Percentiles rank a stretch among this genome's conserved stretches.
phyloP scores from a whole-genome alignment of 2,329 filamentous ascomycete genomes.

The Hypoxylon sp. region DNA sequence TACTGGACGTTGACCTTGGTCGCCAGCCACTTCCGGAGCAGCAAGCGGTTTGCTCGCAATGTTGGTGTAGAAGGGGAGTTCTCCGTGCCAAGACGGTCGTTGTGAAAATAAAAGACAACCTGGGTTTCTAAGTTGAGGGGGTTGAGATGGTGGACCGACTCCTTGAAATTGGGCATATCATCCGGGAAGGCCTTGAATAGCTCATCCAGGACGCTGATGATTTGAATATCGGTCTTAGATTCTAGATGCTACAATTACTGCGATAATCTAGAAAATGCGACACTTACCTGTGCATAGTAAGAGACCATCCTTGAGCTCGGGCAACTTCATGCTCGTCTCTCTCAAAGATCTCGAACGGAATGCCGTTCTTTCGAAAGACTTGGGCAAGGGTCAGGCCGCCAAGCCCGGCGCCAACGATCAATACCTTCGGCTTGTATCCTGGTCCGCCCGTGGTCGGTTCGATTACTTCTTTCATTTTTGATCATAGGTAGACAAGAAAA shows the following conservation, averaged over 20 bases:
- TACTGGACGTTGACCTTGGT: constrained; percentile 41
- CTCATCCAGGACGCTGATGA: constrained; percentile 33
- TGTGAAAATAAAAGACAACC: constrained; percentile 35
- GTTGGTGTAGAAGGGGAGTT: constrained; percentile 30
- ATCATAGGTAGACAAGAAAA: constrained; percentile 4
- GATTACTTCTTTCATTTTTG: constrained; percentile 32
- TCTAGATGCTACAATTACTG: neutral
- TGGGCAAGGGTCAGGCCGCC: constrained; percentile 43
- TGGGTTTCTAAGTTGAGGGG: constrained; percentile 33
- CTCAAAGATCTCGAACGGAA: constrained; percentile 44
- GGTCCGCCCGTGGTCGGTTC: constrained; percentile 26
- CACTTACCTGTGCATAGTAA: constrained; percentile 41
- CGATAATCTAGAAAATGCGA: neutral
- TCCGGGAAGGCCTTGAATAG: constrained; percentile 34
- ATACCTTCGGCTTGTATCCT: constrained; percentile 35
- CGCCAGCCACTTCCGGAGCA: constrained; percentile 41
- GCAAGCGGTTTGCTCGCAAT: constrained; percentile 38
- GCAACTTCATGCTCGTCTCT: constrained; percentile 38
- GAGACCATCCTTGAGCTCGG: constrained; percentile 41
- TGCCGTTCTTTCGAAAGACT: constrained; percentile 38
- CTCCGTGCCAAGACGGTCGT: constrained; percentile 33
- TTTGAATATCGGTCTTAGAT: constrained; percentile 15
- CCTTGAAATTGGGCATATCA: constrained; percentile 40
- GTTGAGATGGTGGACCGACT: constrained; percentile 35
- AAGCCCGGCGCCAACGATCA: constrained; percentile 43